Base-by-base conservation (phyloP, 2,329 filamentous ascomycete genomes). In the Scedosporium dehoogii region DNA sequence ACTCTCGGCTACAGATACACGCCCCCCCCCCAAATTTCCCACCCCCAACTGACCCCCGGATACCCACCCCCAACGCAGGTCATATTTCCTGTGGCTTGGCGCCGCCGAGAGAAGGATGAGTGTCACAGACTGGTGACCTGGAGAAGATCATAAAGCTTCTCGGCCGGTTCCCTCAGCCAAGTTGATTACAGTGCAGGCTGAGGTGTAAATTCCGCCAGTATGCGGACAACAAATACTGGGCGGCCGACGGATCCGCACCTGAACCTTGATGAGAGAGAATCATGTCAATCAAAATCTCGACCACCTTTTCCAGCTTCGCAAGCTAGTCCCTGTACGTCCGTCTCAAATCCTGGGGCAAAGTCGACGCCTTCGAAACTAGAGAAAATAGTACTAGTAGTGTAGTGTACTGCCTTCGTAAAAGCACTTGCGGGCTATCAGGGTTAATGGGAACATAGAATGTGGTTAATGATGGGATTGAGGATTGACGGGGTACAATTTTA, bases 41-140 rank as follows among this genome's bases (percentile, higher is more conserved):
- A 42, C 58, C 7, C 33, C 12, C 33, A 33, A 18, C 58, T 27
- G 38, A 29, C 41, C 58, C 29, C 14, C 4, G 23, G 42, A 23
- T 60, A 51, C 42, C 58, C 58, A 60, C 58, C 27, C 27, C 27
- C 27, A 29, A 60, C 18, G 58, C 58, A 51, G 44, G 58, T 60
- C 58, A 60, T 60, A 53, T 53, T 23, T 60, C 38, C 23, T 60
- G 58, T 33, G 58, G 58, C 42, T 60, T 48, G 46, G 58, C 42
- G 58, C 58, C 58, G 51, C 42, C 44, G 48, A 25, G 48, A 46
- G 42, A 18, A 59, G 58, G 58, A 60, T 51, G 16, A 48, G 42
- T 46, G 38, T 60, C 58, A 33, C 58, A 59, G 42, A 59, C 41
- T 16, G 12, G 58, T 25, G 21, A 23, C 46, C 46, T 23, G 58